Conservation (phyloP, 2,329 filamentous ascomycete genomes). For the Xylaria digitata region DNA sequence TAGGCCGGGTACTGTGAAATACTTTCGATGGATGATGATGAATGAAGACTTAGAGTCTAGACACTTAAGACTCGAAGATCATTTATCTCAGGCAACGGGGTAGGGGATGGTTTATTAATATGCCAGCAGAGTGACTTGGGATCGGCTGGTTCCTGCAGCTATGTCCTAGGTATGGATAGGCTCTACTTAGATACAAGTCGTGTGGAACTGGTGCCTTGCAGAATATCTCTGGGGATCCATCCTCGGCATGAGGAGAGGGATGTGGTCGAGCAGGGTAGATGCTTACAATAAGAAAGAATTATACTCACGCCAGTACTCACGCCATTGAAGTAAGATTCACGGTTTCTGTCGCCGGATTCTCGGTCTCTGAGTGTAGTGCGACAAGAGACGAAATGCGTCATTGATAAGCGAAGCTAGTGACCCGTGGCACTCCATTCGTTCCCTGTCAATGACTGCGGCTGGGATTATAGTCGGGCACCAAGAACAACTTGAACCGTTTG, state of each 20-base stretch:
- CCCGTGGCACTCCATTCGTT: slow-evolving; percentile 38
- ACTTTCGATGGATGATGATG: neutral
- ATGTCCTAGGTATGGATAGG: slow-evolving; percentile 32
- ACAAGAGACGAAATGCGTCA: slow-evolving; percentile 46
- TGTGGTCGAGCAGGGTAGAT: slow-evolving; percentile 21
- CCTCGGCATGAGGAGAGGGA: slow-evolving; percentile 18
- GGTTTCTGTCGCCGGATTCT: slow-evolving; percentile 26
- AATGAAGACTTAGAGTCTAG: neutral
- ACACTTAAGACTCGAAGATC: neutral
- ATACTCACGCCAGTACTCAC: slow-evolving; percentile 36
- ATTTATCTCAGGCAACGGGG: slow-evolving; percentile 12
- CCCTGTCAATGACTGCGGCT: slow-evolving; percentile 43
- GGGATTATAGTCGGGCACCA: slow-evolving; percentile 38
- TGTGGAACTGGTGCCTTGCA: slow-evolving; percentile 39
- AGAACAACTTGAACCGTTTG: slow-evolving; percentile 31
- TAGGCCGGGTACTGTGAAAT: slow-evolving; percentile 8
- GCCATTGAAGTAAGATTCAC: slow-evolving; percentile 26
- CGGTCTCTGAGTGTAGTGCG: slow-evolving; percentile 14
- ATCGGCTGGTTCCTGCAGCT: slow-evolving; percentile 48
- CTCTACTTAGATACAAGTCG: slow-evolving; percentile 19
- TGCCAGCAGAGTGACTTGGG: slow-evolving; percentile 21
- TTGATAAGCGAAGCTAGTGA: slow-evolving; percentile 42
- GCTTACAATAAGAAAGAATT: slow-evolving; percentile 37
- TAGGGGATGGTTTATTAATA: slow-evolving; percentile 38
- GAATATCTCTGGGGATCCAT: slow-evolving; percentile 4